A percentile compares a stretch with the other conserved stretches of the same genome.
Conservation (phyloP, 345 rosid genomes). For the Arabis alpina region DNA sequence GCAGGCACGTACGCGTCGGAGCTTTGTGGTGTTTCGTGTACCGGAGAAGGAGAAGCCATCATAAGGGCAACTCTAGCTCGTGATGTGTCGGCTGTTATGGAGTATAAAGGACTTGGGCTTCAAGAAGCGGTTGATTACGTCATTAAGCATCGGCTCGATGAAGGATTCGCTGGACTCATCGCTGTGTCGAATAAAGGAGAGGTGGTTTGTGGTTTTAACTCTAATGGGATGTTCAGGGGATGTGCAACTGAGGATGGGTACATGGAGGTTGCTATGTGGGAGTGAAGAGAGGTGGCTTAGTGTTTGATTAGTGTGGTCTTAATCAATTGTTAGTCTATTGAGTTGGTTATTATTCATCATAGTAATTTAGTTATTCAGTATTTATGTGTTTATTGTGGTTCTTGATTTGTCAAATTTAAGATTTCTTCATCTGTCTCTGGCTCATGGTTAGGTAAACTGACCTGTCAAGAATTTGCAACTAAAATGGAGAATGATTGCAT, state of each 20-base stretch:
- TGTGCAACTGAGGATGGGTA: conserved; percentile 90
- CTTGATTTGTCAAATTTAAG: background rate
- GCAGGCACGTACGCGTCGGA: conserved; percentile 88
- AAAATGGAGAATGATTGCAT: background rate
- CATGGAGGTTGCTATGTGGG: conserved; percentile 85
- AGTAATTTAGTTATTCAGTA: background rate
- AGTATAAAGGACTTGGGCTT: conserved; percentile 80
- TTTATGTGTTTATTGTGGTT: conserved; percentile 7
- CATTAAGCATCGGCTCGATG: conserved; percentile 75
- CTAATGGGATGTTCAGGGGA: conserved; percentile 89
- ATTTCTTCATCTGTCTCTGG: conserved; percentile 3
- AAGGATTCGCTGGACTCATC: conserved; percentile 86
- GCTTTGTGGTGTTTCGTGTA: conserved; percentile 84
- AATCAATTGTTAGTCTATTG: background rate
- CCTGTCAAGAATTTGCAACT: conserved; percentile 15
- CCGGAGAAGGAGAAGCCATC: conserved; percentile 97
- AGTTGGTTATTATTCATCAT: conserved; percentile 2
- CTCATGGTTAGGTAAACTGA: background rate
- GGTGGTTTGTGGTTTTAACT: conserved; percentile 82
- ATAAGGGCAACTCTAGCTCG: conserved; percentile 85
- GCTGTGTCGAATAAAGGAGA: conserved; percentile 88
- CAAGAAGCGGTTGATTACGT: conserved; percentile 85
- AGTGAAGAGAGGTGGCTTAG: conserved; percentile 24
- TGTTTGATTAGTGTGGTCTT: conserved; percentile 22
- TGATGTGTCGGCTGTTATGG: conserved; percentile 97